Evolutionary conservation across 345 rosid genomes (phyloP), one percentile per base, ranked within the genome.

Genomic region (Turritis glabra): DNA sequence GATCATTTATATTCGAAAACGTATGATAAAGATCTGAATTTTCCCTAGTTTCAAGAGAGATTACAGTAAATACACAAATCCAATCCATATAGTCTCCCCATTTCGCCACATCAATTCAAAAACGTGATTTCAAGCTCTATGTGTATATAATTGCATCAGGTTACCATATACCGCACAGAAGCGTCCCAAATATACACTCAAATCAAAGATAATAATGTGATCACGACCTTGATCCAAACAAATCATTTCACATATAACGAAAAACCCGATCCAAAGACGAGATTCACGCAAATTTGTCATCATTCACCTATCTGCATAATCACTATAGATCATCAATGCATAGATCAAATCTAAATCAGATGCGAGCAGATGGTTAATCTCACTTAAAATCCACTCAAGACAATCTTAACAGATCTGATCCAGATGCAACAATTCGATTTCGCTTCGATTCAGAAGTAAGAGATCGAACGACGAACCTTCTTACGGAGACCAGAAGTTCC

Each of bases 401-500:
- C 0, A 26, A 37, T 25, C 7, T 29, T 57, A 52, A 56, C 17
- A 74, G 78, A 75, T 75, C 67, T 5, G 61, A 75, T 67, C 67
- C 35, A 58, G 61, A 58, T 72, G 35, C n/a, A 50, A 51, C 40
- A 56, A 8, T 19, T 40, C 47, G 26, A 33, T 53, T 63, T 23
- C 15, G 51, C 13, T 50, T 63, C 15, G 59, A 66, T 48, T 66
- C 60, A 51, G 38, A 47, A 47, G 23, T 19, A 9, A 32, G 5
- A n/a, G 30, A 46, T 21, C 40, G 46, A 65, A 64, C 21, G 17
- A 61, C 65, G 69, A 72, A 92, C 99, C 99, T 92, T 96, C 90
- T 96, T 96, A 74, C 98, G 98, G 75, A 96, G 99, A 55, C 99
- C 98, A 66, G 99, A 96, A 14, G 99, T 96, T 15, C 98, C 99